phyloP scores from a whole-genome alignment of 1,284 basidiomycete species.

The Boletellus sp. region DNA sequence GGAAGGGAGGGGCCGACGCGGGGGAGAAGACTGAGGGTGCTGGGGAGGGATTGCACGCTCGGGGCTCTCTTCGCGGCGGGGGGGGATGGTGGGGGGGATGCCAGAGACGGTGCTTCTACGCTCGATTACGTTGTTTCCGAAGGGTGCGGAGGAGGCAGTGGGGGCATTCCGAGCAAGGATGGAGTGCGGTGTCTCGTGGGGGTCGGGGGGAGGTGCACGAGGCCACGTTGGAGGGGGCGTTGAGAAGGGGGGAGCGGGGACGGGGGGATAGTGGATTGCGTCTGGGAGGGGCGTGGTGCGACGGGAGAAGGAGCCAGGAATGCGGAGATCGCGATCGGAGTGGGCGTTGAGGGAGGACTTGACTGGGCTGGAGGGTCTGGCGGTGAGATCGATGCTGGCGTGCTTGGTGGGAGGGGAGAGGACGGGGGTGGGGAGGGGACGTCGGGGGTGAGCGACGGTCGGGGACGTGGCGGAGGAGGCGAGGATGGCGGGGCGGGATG shows the following conservation, averaged over 20 bases:
- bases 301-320: conserved; percentile 27
- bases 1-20: conserved; percentile 30
- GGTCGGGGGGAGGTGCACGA: conserved; percentile 6
- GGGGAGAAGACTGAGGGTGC: conserved; percentile 12
- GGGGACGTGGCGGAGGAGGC: conserved; percentile 28
- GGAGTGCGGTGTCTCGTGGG: conserved; percentile 5
- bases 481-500: conserved; percentile 22
- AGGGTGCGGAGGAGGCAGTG: conserved; percentile 1
- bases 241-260: conserved; percentile 1
- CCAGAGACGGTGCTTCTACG: conserved; percentile 32
- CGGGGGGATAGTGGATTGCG: not conserved
- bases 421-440: conserved; percentile 27
- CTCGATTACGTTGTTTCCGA: conserved; percentile 17
- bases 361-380: conserved; percentile 18
- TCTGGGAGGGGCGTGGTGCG: conserved; percentile 19
- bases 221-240: conserved; percentile 15
- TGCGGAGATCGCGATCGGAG: conserved; percentile 21
- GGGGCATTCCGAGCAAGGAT: conserved; percentile 14
- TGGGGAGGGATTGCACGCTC: conserved; percentile 8
- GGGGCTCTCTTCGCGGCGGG: conserved; percentile 12
- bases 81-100: conserved; percentile 1
- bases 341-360: conserved; percentile 12
- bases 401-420: conserved; percentile 18
- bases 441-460: conserved; percentile 17
- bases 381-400: conserved; percentile 22